Percentiles rank a stretch among this genome's conserved stretches.
phyloP scores from a whole-genome alignment of 225 moss, liverwort and hornwort genomes.

The Antitrichia curtipendula region DNA sequence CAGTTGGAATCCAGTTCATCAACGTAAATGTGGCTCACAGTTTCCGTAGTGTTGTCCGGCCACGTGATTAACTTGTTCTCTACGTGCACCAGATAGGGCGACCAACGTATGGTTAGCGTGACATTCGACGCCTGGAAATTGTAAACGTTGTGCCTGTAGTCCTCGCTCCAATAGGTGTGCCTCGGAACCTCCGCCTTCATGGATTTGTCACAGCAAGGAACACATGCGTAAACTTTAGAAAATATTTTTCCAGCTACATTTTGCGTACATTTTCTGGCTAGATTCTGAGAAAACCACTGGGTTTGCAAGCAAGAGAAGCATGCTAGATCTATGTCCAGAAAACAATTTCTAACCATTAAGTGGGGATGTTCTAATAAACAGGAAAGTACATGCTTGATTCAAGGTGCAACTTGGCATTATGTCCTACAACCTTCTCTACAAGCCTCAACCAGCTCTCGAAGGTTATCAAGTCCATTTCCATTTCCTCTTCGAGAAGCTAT shows the following conservation, averaged over 20 bases:
- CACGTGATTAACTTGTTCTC: constrained; percentile 13
- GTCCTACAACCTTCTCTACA: neutral
- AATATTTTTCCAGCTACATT: neutral
- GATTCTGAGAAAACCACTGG: neutral
- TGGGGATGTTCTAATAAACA: neutral
- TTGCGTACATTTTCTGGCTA: neutral
- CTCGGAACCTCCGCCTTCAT: constrained; percentile 58
- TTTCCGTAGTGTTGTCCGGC: constrained; percentile 13
- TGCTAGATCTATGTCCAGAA: neutral
- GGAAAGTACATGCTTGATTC: neutral
- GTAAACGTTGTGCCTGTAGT: constrained; percentile 16
- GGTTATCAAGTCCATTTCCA: neutral
- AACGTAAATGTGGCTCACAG: constrained; percentile 26
- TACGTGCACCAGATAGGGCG: constrained; percentile 58
- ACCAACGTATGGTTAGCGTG: constrained; percentile 49
- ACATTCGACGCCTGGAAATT: constrained; percentile 34
- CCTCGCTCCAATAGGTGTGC: neutral
- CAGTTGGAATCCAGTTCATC: constrained; percentile 57
- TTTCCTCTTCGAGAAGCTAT: neutral
- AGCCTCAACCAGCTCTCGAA: neutral
- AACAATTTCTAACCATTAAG: neutral
- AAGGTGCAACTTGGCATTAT: neutral
- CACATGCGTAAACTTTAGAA: neutral
- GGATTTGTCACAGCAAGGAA: neutral
- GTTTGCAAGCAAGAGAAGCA: neutral